Percentiles rank a stretch among this genome's conserved stretches.
Conservation (phyloP, 352 stramenopile genomes). For the Phytopythium cucurbitacearum region DNA sequence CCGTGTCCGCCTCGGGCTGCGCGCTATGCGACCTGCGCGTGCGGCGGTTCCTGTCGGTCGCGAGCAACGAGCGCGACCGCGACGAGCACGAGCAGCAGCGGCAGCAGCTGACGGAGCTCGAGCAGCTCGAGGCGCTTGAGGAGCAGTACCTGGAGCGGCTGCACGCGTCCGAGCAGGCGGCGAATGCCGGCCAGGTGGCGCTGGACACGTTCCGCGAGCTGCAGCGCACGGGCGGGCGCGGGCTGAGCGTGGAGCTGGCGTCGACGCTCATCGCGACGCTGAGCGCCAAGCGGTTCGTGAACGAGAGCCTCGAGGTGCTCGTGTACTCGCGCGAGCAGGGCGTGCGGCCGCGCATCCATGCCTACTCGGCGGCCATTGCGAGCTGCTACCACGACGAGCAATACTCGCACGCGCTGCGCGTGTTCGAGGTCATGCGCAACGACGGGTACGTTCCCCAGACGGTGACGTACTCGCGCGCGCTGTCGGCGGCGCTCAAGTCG, state of each 20-base stretch:
- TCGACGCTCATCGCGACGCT: conserved; percentile 67
- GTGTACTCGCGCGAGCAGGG: conserved; percentile 61
- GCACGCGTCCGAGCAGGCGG: conserved; percentile 27
- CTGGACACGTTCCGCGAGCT: conserved; percentile 57
- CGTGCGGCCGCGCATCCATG: conserved; percentile 72
- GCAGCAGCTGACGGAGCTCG: conserved; percentile 9
- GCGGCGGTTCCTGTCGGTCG: conserved; percentile 15
- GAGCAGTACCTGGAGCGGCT: conserved; percentile 14
- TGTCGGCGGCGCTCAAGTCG: conserved; percentile 77
- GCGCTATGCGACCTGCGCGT: conserved; percentile 1
- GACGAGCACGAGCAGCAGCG: conserved; percentile 13
- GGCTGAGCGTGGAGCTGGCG: conserved; percentile 37
- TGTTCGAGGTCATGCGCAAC: conserved; percentile 87
- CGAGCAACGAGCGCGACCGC: conserved; percentile 8
- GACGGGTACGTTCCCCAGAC: conserved; percentile 75
- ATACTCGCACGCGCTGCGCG: conserved; percentile 63
- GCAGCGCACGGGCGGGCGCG: conserved; percentile 19
- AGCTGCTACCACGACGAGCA: conserved; percentile 74
- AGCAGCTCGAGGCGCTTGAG: conserved; percentile 19
- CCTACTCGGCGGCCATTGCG: conserved; percentile 76
- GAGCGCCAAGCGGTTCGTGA: conserved; percentile 27
- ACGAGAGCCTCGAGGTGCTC: conserved; percentile 63
- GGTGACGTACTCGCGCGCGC: conserved; percentile 81
- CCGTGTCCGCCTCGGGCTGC: background rate
- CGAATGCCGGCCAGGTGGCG: conserved; percentile 30